phyloP scores from a whole-genome alignment of 441 rosid species.

The Populus tomentosa region DNA sequence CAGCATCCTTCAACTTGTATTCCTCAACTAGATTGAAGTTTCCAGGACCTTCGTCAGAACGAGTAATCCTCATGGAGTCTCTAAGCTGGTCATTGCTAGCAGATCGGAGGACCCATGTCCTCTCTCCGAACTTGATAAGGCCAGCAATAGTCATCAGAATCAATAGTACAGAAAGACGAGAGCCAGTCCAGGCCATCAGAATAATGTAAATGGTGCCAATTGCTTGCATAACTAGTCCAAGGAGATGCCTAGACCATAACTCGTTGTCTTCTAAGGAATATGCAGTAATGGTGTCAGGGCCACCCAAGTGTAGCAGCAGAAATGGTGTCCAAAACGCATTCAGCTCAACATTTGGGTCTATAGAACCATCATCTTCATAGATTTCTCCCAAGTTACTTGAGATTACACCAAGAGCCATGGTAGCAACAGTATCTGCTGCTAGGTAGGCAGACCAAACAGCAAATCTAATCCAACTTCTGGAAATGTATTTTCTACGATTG shows the following conservation, averaged over 20 bases:
- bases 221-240: slow-evolving; percentile 14
- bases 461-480: slow-evolving; percentile 2
- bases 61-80: slow-evolving; percentile 13
- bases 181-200: slow-evolving; percentile 20
- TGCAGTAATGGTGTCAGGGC: slow-evolving; percentile 44
- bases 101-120: slow-evolving; percentile 28
- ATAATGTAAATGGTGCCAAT: slow-evolving; percentile 21
- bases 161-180: slow-evolving; percentile 1
- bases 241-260: slow-evolving; percentile 39
- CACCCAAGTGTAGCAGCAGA: slow-evolving; percentile 44
- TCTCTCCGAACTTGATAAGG: slow-evolving; percentile 35
- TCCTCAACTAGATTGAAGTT: slow-evolving; percentile 14
- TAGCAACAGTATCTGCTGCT: slow-evolving; percentile 30
- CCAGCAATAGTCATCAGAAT: slow-evolving; percentile 23
- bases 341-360: neutral
- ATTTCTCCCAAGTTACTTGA: slow-evolving; percentile 13
- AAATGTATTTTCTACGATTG: slow-evolving; percentile 28
- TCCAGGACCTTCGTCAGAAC: slow-evolving; percentile 22
- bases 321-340: slow-evolving; percentile 39
- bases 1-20: neutral
- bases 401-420: slow-evolving; percentile 24
- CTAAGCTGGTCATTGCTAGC: slow-evolving; percentile 26
- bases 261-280: slow-evolving; percentile 45
- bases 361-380: neutral
- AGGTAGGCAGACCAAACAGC: slow-evolving; percentile 38